Percentiles rank a stretch among this genome's conserved stretches.
phyloP scores from a whole-genome alignment of 345 rosid species.

The Orychophragmus violaceus region DNA sequence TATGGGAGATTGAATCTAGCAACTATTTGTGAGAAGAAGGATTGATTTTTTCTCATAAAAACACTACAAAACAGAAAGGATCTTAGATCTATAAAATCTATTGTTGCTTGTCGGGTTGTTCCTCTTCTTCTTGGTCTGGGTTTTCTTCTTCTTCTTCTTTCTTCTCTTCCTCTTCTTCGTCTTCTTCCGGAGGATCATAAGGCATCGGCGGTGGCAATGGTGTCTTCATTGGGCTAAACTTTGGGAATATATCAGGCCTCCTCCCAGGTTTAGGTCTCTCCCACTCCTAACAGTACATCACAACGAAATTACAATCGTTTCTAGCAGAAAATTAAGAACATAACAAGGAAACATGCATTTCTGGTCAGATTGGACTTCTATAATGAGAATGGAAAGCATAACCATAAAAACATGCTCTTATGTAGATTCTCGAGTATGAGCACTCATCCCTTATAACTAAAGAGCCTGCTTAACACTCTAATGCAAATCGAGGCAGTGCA shows the following conservation, averaged over 20 bases:
- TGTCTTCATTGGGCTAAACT: constrained; percentile 78
- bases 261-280: constrained; percentile 72
- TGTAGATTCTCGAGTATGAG: not conserved
- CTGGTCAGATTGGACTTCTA: not conserved
- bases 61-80: constrained; percentile 15
- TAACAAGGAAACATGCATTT: not conserved
- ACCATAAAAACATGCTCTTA: not conserved
- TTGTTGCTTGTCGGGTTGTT: constrained; percentile 38
- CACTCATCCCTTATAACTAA: not conserved
- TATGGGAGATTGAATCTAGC: constrained; percentile 6
- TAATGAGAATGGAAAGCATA: not conserved
- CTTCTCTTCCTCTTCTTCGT: constrained; percentile 69
- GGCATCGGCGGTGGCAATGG: constrained; percentile 73
- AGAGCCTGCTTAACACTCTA: no score
- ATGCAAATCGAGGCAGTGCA: not conserved
- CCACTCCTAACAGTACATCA: constrained; percentile 81
- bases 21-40: not conserved
- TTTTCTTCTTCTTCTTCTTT: constrained; percentile 55
- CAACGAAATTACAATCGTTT: not conserved
- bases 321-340: not conserved
- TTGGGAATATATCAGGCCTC: constrained; percentile 68
- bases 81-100: constrained; percentile 7
- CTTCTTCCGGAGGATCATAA: constrained; percentile 69
- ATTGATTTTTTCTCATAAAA: not conserved
- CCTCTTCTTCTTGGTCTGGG: constrained; percentile 54